Base-by-base conservation (phyloP, 805 yeast genomes). In the Metschnikowia santaceciliae region DNA sequence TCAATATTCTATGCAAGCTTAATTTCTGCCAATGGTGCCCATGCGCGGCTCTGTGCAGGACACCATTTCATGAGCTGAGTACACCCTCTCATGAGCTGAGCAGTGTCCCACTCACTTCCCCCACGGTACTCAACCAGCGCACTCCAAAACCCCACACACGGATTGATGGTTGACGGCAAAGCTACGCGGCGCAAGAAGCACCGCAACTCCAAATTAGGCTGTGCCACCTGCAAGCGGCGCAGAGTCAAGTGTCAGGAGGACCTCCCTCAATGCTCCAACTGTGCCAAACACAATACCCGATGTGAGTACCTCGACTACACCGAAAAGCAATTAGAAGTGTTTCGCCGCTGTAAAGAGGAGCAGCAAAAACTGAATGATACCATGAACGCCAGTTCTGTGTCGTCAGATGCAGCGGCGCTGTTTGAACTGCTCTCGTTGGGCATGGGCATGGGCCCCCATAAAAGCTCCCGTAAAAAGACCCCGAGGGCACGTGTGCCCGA, bases 241-340 rank as follows among this genome's bases (percentile, higher is more conserved):
- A 42, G 61, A 15, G 59, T 57, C 45, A 57, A 57, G 35, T 57
- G 61, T 42, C 57, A 66, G 23, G 76, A 72, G 48, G 71, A 71
- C 39, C 58, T 72, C 23, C 77, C 77, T 1, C 60, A 62, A 43
- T 72, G 77, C 51, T 42, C 57, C 48, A 72, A 72, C 55, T 72
- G 77, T 59, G 55, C 70, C 46, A 72, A 72, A 50, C 76, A 72
- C 54, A 65, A 68, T 47, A 69, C 65, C 3, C 64, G 60, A 47
- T 72, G 77, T 60, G 76, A 72, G 5, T 72, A 72, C 54, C 60
- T 70, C 36, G 70, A 68, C 50, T 70, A 64, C 53, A 51, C 69
- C 5, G 63, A 60, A 42, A 69, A 63, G 20, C 71, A 70, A 53
- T 49, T 72, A 2, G 61, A 62, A 6, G 71, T 62, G 41, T 53